These are phyloP conservation scores for Fusarium mexicanum DNA, from an alignment of 2,329 filamentous ascomycete genomes.

Conservation along the genomic window DNA sequence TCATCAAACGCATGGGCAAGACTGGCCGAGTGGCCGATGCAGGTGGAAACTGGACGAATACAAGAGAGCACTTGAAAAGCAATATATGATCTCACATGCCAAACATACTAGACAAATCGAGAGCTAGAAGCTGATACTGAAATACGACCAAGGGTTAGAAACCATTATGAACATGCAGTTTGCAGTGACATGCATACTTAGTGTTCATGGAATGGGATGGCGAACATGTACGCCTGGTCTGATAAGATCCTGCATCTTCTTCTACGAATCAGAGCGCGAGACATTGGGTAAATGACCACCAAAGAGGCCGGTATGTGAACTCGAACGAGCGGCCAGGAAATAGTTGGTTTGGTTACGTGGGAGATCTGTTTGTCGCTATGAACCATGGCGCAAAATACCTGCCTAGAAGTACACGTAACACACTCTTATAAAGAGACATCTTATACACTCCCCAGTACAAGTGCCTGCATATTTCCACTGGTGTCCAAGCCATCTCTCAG, in stretches of 20 bases:
- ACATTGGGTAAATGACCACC: not conserved
- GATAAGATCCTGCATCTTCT: not conserved
- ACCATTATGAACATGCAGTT: not conserved
- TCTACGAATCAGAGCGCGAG: not conserved
- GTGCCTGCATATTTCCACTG: not conserved
- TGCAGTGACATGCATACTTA: not conserved
- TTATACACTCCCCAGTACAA: not conserved
- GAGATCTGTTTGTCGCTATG: slow-evolving; percentile 19
- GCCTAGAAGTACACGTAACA: not conserved
- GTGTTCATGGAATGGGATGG: not conserved
- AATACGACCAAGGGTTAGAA: not conserved
- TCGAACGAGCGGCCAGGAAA: not conserved
- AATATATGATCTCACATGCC: not conserved
- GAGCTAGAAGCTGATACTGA: not conserved
- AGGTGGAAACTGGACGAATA: not conserved
- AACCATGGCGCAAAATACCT: not conserved
- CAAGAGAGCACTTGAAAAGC: slow-evolving; percentile 14
- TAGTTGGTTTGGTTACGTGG: not conserved
- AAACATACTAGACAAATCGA: not conserved
- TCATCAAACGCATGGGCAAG: not conserved
- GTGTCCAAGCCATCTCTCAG: not conserved
- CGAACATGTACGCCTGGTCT: not conserved
- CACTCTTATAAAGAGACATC: not conserved
- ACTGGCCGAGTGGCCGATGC: not conserved
- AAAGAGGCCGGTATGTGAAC: not conserved